Percentiles rank a stretch among this genome's conserved stretches.
phyloP scores from a whole-genome alignment of 129 eudicot species.

The Glebionis coronaria region DNA sequence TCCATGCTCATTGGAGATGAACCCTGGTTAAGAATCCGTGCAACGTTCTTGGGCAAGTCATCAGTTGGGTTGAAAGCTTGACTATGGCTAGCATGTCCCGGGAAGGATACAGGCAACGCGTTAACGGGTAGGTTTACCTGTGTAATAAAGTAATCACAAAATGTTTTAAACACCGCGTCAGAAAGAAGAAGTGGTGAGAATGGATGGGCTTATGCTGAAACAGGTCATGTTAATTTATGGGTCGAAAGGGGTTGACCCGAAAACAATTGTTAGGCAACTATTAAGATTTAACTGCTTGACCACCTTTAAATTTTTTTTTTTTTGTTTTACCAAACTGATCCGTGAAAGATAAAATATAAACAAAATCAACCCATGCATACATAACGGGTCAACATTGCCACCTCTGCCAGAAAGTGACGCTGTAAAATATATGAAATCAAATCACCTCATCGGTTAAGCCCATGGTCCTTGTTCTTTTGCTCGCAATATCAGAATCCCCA shows the following conservation, averaged over 20 bases:
- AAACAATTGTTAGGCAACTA: no score
- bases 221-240: no score
- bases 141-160: conserved; percentile 1
- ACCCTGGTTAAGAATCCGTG: conserved; percentile 35
- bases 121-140: conserved; percentile 84
- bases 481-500: conserved; percentile 70
- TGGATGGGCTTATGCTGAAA: no score
- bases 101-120: conserved; percentile 59
- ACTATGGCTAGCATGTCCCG: conserved; percentile 52
- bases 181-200: background rate
- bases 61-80: conserved; percentile 27
- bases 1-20: conserved; percentile 63
- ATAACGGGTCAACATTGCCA: background rate
- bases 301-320: no score
- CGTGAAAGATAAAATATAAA: background rate
- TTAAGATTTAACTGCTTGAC: no score
- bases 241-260: no score
- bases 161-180: background rate
- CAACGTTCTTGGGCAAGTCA: conserved; percentile 56
- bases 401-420: no score
- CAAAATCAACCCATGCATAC: background rate
- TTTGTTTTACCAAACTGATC: background rate
- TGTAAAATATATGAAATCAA: background rate
- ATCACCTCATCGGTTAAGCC: conserved; percentile 76
- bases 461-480: conserved; percentile 70